phyloP scores from a whole-genome alignment of 1,139 yeast genomes.

The Sugiyamaella paludigena region DNA sequence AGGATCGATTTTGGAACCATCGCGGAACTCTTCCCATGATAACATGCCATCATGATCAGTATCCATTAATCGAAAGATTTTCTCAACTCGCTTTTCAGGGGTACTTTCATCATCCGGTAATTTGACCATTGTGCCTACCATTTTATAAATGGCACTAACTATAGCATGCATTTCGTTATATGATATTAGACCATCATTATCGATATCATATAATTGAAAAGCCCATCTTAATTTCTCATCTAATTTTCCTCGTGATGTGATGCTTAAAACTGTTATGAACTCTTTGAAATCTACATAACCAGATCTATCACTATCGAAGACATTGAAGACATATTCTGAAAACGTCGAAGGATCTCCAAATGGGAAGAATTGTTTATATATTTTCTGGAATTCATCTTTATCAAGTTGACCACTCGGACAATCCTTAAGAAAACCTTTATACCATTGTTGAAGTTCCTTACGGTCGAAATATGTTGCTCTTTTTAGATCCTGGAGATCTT shows the following conservation, averaged over 20 bases:
- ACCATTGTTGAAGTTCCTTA: slow-evolving; percentile 96
- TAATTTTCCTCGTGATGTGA: slow-evolving; percentile 82
- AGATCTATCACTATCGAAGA: slow-evolving; percentile 78
- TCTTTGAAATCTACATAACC: slow-evolving; percentile 90
- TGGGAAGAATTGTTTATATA: slow-evolving; percentile 95
- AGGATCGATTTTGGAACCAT: slow-evolving; percentile 77
- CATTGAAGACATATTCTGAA: slow-evolving; percentile 82
- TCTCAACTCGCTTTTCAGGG: slow-evolving; percentile 82
- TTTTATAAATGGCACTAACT: slow-evolving; percentile 80
- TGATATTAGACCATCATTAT: slow-evolving; percentile 69
- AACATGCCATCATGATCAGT: slow-evolving; percentile 69
- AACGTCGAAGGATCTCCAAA: slow-evolving; percentile 96
- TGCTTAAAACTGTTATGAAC: slow-evolving; percentile 82
- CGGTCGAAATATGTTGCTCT: slow-evolving; percentile 89
- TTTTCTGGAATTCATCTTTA: slow-evolving; percentile 84
- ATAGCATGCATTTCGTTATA: slow-evolving; percentile 79
- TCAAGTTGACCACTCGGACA: slow-evolving; percentile 90
- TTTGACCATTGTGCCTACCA: slow-evolving; percentile 95
- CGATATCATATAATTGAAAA: slow-evolving; percentile 80
- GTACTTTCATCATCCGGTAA: slow-evolving; percentile 90
- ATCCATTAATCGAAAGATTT: slow-evolving; percentile 72
- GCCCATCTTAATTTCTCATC: slow-evolving; percentile 85
- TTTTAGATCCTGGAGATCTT: slow-evolving; percentile 79
- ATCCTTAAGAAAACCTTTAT: slow-evolving; percentile 89
- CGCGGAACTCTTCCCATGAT: slow-evolving; percentile 76